Base-by-base conservation (phyloP, 805 yeast genomes). In the Candida manassasensis region DNA sequence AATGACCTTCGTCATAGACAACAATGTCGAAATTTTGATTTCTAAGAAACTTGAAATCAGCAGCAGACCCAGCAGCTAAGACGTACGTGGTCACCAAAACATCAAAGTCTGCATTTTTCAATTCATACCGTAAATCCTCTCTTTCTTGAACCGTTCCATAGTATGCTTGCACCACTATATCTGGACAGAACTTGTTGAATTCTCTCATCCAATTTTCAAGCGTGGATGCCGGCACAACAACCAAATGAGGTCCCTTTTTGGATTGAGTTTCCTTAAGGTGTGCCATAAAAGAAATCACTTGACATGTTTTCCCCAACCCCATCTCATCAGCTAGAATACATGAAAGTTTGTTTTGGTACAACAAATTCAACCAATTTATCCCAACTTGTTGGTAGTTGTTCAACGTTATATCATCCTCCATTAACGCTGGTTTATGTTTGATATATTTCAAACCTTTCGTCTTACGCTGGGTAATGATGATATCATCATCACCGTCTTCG, bases 261-360 rank as follows among this genome's bases (percentile, higher is more conserved):
- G 57, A 54, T n/a, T 69, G 71, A n/a, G 57, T 54, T 47, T 84
- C 81, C 52, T 86, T 86, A 50, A 93, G 69, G 52, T 83, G 80
- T 1, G 97, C 88, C 53, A 93, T 63, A 53, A 93, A 93, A 6
- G 97, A 74, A 60, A 93, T 90, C 21, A 93, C 96, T 61, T 93
- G 97, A 55, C 95, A 84, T 0, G 98, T 93, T 55, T 93, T 93
- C 40, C 99, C 99, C 32, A 93, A 68, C 4, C 95, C 99, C 99
- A 93, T 93, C 57, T 93, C 99, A 63, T 93, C 99, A 0, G 98
- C 99, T 32, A 93, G 67, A 38, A 93, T 93, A 62, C 98, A 89
- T 5, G 96, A 87, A 38, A 93, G 68, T 12, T 78, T 72, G 52
- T 83, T 78, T 39, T 76, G 77, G 56, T 90, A 93, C 19, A 93